Percentiles rank a stretch among this genome's conserved stretches.
Conservation (phyloP, 192 early-diverging fungal species). For the Spizellomyces sp. region DNA sequence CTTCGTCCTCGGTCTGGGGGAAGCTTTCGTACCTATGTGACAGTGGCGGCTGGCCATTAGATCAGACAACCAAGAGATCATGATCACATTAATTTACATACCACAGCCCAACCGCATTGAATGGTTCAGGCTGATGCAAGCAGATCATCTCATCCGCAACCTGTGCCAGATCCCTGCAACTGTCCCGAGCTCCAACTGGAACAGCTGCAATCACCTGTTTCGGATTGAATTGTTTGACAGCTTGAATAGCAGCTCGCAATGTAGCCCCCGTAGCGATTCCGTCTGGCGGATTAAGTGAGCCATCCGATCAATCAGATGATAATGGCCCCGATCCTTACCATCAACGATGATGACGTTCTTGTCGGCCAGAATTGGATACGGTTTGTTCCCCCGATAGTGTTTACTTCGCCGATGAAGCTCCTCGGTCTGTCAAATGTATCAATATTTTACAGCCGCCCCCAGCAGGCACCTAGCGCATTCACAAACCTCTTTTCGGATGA, state of each 20-base stretch:
- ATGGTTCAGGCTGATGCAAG: conserved; percentile 23
- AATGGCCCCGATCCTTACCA: neutral
- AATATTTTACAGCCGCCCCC: neutral
- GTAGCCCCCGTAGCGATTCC: conserved; percentile 49
- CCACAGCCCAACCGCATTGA: conserved; percentile 38
- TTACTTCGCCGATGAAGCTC: conserved; percentile 38
- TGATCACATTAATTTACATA: conserved; percentile 1
- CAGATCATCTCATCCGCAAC: conserved; percentile 38
- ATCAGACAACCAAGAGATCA: too few relatives aligned
- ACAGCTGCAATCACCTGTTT: conserved; percentile 26
- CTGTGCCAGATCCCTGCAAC: conserved; percentile 3
- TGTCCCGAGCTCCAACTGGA: conserved; percentile 34
- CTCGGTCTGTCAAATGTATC: neutral
- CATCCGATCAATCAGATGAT: too few relatives aligned
- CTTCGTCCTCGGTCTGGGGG: conserved; percentile 41
- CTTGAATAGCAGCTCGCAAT: conserved; percentile 32
- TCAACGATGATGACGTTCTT: conserved; percentile 43
- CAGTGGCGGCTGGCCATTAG: too few relatives aligned
- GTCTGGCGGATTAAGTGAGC: conserved; percentile 8
- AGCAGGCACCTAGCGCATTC: neutral
- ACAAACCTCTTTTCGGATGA: conserved; percentile 18
- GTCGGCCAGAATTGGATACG: conserved; percentile 20
- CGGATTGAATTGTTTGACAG: conserved; percentile 30
- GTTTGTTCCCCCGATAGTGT: conserved; percentile 26
- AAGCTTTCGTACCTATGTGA: conserved; percentile 34